Evolutionary conservation across 768 basidiomycete species (phyloP), one percentile per base, ranked within the genome.

Genomic region (Phaeotremella skinneri): DNA sequence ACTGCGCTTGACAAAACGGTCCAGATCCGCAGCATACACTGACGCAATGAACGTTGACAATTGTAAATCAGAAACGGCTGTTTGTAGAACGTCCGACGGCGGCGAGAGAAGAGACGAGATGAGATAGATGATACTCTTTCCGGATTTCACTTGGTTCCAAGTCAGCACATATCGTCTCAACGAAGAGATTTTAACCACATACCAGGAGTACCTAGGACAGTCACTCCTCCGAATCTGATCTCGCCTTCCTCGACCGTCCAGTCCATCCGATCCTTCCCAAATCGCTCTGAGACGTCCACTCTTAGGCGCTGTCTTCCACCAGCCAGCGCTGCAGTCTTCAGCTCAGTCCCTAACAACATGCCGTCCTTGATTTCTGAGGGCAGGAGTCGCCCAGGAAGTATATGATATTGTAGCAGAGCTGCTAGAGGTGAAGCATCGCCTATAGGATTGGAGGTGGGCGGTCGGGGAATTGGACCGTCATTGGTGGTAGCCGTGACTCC

Each of bases 41-140:
- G 91, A 86, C 0, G 92, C 91, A 49, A 98, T 83, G 79, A 93
- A 99, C 20, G 87, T 84, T 2, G 94, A 97, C 17, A 91, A 82
- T 39, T 91, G 86, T n/a, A 96, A 82, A 55, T 83, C 73, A 2
- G 91, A 88, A 16, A 93, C 80, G 14, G 90, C 87, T 4, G 89
- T 87, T 72, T 87, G 84, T 41, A 98, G 80, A 14, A 87, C 83
- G 72, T 92, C 88, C 1, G 82, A 80, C 0, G 96, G 96, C 16
- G 91, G 91, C 2, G 85, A 80, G 48, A 98, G 81, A 1, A 92
- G 86, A 26, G 85, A 83, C 2, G 91, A 88, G 45, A 98, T 78
- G 67, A 97, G 87, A 78, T 98, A 99, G 61, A 99, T 86, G 64
- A 93, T 73, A 5, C 87, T 86, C 52, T 88, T 87, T 55, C 90